Evolutionary conservation across 2,329 filamentous ascomycete species (phyloP).

Genomic region (Botrytis sinoallii): DNA sequence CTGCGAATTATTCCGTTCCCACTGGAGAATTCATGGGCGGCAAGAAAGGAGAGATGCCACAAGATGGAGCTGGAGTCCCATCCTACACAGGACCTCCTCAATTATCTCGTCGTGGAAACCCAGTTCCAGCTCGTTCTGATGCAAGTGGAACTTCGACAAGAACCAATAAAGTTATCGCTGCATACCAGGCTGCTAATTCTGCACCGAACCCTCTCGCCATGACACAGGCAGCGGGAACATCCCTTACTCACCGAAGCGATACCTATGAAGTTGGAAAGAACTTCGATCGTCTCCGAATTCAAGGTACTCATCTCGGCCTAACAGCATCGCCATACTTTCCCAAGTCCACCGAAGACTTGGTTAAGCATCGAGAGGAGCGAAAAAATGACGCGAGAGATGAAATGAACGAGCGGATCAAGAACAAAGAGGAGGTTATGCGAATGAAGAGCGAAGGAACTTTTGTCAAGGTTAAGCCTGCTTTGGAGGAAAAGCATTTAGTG

Average conservation of each 20-base stretch:
- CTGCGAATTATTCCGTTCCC: neutral
- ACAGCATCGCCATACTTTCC: neutral
- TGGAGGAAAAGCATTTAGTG: neutral
- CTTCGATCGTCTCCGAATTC: neutral
- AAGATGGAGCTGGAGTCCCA: neutral
- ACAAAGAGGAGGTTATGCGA: constrained; percentile 5
- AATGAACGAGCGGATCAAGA: constrained; percentile 3
- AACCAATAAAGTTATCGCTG: neutral
- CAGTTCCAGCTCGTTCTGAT: neutral
- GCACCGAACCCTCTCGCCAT: neutral
- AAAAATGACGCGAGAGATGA: neutral
- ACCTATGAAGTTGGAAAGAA: neutral
- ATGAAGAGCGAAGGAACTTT: neutral
- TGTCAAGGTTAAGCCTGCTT: neutral
- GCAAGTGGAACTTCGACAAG: no score
- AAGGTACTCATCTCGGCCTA: neutral
- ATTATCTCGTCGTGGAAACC: neutral
- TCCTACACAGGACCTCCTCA: neutral
- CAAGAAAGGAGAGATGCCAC: neutral
- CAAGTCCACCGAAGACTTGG: neutral
- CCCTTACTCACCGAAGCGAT: constrained; percentile 3
- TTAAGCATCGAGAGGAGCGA: constrained; percentile 5
- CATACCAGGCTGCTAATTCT: neutral
- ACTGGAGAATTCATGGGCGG: neutral
- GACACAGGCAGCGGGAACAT: neutral